Base-by-base conservation (phyloP, 2,329 filamentous ascomycete species). In the Xylaria sp. region DNA sequence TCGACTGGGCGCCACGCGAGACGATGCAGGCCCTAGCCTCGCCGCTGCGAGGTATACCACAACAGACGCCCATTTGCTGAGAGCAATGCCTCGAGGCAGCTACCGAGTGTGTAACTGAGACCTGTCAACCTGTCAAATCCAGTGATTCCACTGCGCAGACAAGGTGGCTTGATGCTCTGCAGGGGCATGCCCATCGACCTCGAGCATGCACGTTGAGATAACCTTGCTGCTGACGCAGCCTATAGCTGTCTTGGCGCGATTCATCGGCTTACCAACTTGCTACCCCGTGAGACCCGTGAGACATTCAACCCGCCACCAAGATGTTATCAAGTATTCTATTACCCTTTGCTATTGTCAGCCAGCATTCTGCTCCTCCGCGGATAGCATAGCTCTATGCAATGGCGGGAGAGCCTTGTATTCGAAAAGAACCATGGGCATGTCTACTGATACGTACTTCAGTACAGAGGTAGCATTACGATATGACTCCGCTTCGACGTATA, bases 11-110 rank as follows among this genome's bases (percentile, higher is more conserved):
- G 40, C 40, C 25, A 44, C 27, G 33, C 47, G 54, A 40, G 47
- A 51, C 48, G 33, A 52, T 52, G 49, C 59, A 62, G 56, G 51
- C 43, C 38, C 40, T 21, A 38, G 40, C 52, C 52, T 46, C 52
- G 58, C 47, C 27, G 29, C 51, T 27, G 27, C 51, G 52, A 55
- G 46, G 58, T 52, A 44, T 52, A 38, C 48, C 58, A 27, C 58
- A 38, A 56, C 58, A 38, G 52, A 46, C 46, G 17, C 46, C 44
- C 40, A 44, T 10, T 37, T 40, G 25, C 37, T 17, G 29, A 11
- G 38, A 51, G 40, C 46, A 31, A 38, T n/a, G n/a, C n/a, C n/a
- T n/a, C n/a, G n/a, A n/a, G n/a, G n/a, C n/a, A n/a, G n/a, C n/a
- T n/a, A n/a, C n/a, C n/a, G n/a, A n/a, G n/a, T n/a, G n/a, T n/a